Conservation (phyloP, 305 asterid genomes). For the Solanum chacoense region DNA sequence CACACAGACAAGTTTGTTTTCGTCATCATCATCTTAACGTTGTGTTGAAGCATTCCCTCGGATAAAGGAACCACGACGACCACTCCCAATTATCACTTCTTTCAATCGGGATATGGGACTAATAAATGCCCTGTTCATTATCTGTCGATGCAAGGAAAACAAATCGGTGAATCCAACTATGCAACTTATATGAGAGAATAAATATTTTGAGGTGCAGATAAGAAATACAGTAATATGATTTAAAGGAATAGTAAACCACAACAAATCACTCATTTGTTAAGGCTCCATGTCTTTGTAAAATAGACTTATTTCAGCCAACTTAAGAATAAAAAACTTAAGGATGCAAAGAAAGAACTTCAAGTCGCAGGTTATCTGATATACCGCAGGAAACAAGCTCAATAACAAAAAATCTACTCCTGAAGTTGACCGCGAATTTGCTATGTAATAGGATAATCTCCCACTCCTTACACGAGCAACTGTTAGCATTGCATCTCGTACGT, state of each 20-base stretch:
- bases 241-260: background rate
- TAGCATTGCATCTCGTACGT: background rate
- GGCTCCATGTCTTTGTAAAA: background rate
- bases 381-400: background rate
- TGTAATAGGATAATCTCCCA: background rate
- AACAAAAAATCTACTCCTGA: background rate
- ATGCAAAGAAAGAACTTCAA: background rate
- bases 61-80: conserved; percentile 16
- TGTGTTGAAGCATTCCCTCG: conserved; percentile 13
- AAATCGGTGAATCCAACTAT: background rate
- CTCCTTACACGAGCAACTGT: background rate
- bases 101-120: conserved; percentile 33
- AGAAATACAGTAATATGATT: background rate
- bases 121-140: conserved; percentile 19
- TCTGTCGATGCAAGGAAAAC: conserved; percentile 15
- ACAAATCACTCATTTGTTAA: background rate
- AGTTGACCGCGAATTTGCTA: background rate
- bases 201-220: background rate
- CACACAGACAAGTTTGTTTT: background rate
- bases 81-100: conserved; percentile 19
- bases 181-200: background rate
- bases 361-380: background rate
- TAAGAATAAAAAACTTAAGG: background rate
- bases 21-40: conserved; percentile 17
- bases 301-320: background rate